Base-by-base conservation (phyloP, 2,329 filamentous ascomycete genomes). In the Exophiala spinifera region DNA sequence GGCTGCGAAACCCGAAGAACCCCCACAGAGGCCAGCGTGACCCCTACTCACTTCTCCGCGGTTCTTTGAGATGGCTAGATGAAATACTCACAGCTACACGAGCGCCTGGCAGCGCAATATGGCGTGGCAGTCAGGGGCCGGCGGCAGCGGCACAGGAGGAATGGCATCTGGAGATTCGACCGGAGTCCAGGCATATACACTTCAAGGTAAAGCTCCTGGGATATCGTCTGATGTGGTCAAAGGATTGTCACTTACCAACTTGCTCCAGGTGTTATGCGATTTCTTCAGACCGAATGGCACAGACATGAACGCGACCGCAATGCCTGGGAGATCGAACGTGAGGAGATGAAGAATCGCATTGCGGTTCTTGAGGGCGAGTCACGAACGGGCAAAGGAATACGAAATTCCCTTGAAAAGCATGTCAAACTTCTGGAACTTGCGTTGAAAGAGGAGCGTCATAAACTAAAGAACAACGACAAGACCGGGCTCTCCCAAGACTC, bases 211-310 rank as follows among this genome's bases (percentile, higher is more conserved):
- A 34, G 53, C n/a, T 37, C 11, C 23, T 21, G 28, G 11, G 11
- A 3, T 31, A 10, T 5, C 7, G 28, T 20, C 14, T 25, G 14
- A 15, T 15, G 11, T 25, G 14, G 36, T 25, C 36, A 13, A n/a
- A 10, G 20, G 37, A 23, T 17, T 21, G 14, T 25, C 19, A 40
- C 48, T 53, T 34, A 56, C 11, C 23, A n/a, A 21, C 34, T 37
- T 28, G n/a, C 15, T 21, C 19, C 64, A 94, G 89, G 94, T 69
- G 94, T 99, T 34, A 99, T 99, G 94, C 91, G 94, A 73, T 99
- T 99, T 72, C 84, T 99, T 36, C 94, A 99, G 76, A 94, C 94
- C 45, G 92, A 99, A 82, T 99, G 94, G 94, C 94, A 99, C 74
- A 87, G 90, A 64, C 92, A 99, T 72, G 94, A 99, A 75, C 88